A percentile compares a stretch with the other conserved stretches of the same genome.
Evolutionary conservation across 1,139 yeast genomes (phyloP).

Genomic region (Suhomyces yuchorum): DNA sequence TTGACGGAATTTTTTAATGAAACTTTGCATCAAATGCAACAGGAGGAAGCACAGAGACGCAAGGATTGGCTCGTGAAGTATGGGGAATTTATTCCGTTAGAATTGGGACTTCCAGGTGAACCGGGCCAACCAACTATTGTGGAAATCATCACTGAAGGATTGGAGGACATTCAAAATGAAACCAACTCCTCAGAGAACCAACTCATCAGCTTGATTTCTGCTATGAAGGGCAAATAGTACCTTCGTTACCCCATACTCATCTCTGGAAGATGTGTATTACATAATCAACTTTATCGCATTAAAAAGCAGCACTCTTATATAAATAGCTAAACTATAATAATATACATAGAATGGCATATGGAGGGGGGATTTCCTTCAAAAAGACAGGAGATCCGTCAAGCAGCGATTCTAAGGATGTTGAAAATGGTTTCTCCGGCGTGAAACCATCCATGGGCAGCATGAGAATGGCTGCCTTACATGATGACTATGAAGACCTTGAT

Average conservation of each 20-base stretch:
- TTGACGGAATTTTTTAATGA: constrained; percentile 38
- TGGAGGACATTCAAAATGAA: constrained; percentile 34
- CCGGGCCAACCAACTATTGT: constrained; percentile 39
- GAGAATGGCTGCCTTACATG: constrained; percentile 17
- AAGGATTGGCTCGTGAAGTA: constrained; percentile 40
- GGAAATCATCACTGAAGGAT: constrained; percentile 48
- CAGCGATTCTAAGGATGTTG: not conserved
- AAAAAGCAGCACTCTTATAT: not conserved
- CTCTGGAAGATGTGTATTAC: constrained; percentile 1
- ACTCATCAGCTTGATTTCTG: constrained; percentile 26
- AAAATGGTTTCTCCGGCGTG: not conserved
- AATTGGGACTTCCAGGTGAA: constrained; percentile 45
- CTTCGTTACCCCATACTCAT: not conserved
- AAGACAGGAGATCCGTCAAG: not conserved
- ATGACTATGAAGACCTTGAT: constrained; percentile 16
- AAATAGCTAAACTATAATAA: not conserved
- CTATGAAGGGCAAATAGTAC: constrained; percentile 1
- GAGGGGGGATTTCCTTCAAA: constrained; percentile 14
- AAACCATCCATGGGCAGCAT: constrained; percentile 1
- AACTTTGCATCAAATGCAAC: constrained; percentile 36
- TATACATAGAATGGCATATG: constrained; percentile 6
- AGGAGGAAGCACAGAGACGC: constrained; percentile 39
- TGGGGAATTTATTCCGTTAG: constrained; percentile 48
- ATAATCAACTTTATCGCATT: not conserved
- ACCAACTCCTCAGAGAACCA: constrained; percentile 23